Evolutionary conservation across 331 rosid genomes (phyloP), one percentile per base, ranked within the genome.

Genomic region (Pyrus hybrid): DNA sequence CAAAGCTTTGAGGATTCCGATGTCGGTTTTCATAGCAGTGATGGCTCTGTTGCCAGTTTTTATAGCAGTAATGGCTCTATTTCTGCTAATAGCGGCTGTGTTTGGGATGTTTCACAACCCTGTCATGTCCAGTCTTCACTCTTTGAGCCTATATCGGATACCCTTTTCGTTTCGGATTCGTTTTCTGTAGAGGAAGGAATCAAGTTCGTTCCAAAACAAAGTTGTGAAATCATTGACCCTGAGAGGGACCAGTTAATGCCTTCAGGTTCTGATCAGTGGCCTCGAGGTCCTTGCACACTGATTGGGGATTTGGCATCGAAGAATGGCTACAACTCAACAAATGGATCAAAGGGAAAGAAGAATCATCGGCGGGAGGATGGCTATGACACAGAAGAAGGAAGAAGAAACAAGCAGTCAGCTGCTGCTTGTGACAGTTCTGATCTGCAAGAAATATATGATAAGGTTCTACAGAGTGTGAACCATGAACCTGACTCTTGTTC

Each of bases 401-500:
- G 95, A 82, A 85, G 77, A 21, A 80, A 68, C 79, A 94, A 94
- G 78, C 79, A 87, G 4, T 79, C 91, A 20, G 97, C 89, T 29
- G 58, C 67, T 67, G 76, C 28, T 79, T 73, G 75, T 53, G 91
- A 82, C 20, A 80, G 82, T 30, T 75, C 72, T 23, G 90, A 83
- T 77, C 32, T 7, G 62, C 60, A 80, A 21, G 98, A 89, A 58
- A 74, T 90, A 32, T 86, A 86, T 63, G 96, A 88, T 67, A 80
- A 83, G 72, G 86, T 91, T 35, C 58, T 53, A 18, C 22, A 53
- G 58, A 53, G 58, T 3, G 58, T 53, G 58, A 18, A 18, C 58
- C 58, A 7, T 53, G 58, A 53, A 53, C 58, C 58, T 18, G 58
- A 53, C 22, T 18, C 22, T 8, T 53, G 58, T 18, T 53, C 1